Conservation (phyloP, 305 asterid genomes). For the Fraxinus velutina region DNA sequence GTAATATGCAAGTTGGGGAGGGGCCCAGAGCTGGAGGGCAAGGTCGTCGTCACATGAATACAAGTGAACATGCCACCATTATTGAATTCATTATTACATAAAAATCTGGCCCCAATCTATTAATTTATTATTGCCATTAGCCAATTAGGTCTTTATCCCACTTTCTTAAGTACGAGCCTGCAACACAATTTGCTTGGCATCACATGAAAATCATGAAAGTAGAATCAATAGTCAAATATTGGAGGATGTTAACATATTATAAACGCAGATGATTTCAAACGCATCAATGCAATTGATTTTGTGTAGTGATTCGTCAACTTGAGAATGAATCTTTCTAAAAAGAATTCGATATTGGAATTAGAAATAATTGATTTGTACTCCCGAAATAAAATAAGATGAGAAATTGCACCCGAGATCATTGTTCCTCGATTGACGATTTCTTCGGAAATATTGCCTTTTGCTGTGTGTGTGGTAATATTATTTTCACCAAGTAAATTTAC, state of each 20-base stretch:
- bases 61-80: constrained; percentile 35
- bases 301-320: too few relatives aligned
- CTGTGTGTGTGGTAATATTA: not conserved
- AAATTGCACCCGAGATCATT: too few relatives aligned
- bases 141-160: not conserved
- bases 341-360: not conserved
- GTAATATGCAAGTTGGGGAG: not conserved
- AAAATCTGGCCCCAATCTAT: not conserved
- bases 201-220: not conserved
- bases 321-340: not conserved
- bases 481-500: too few relatives aligned
- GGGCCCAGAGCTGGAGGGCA: constrained; percentile 3
- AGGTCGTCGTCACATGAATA: constrained; percentile 24
- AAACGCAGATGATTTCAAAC: not conserved
- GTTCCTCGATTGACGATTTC: too few relatives aligned
- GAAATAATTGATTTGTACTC: too few relatives aligned
- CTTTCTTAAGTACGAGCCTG: not conserved
- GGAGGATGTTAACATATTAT: not conserved
- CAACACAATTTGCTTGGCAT: not conserved
- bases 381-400: not conserved
- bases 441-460: not conserved
- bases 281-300: too few relatives aligned
- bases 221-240: not conserved
- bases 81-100: constrained; percentile 18
- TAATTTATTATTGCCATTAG: not conserved